These are phyloP conservation scores for Copromyces sp. DNA, from an alignment of 495 filamentous ascomycete species.

Conservation along the genomic window DNA sequence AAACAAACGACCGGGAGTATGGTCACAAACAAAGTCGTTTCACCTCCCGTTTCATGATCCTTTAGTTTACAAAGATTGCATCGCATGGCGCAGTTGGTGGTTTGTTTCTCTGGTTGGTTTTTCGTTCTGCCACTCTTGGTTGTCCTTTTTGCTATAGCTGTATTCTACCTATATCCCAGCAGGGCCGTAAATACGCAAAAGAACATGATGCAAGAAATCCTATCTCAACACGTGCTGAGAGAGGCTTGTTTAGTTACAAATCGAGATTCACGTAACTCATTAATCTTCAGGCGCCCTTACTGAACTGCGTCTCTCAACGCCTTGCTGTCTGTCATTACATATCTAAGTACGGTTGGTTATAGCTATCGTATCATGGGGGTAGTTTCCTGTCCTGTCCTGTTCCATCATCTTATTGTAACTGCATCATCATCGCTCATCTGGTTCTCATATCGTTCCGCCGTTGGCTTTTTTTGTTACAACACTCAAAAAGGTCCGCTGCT, in stretches of 20 bases:
- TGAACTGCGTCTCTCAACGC: neutral
- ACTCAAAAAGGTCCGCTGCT: neutral
- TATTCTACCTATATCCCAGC: neutral
- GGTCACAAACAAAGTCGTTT: no score
- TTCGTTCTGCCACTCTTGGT: neutral
- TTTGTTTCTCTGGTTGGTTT: neutral
- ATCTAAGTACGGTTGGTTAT: neutral
- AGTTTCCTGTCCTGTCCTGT: neutral
- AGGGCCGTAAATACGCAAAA: neutral
- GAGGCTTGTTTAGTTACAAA: neutral
- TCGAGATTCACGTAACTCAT: neutral
- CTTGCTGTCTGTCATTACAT: neutral
- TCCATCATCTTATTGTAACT: neutral
- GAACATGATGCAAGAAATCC: neutral
- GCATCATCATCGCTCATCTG: neutral
- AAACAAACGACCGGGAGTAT: no score
- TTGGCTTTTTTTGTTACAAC: neutral
- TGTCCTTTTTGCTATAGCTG: neutral
- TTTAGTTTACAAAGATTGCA: neutral
- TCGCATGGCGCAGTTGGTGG: neutral
- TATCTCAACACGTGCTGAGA: no score
- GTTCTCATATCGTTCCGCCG: neutral
- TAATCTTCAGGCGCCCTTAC: neutral
- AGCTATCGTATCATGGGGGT: neutral
- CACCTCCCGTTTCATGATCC: no score